Conservation (phyloP, 208 protist species). For the Strigomonas culicis region DNA sequence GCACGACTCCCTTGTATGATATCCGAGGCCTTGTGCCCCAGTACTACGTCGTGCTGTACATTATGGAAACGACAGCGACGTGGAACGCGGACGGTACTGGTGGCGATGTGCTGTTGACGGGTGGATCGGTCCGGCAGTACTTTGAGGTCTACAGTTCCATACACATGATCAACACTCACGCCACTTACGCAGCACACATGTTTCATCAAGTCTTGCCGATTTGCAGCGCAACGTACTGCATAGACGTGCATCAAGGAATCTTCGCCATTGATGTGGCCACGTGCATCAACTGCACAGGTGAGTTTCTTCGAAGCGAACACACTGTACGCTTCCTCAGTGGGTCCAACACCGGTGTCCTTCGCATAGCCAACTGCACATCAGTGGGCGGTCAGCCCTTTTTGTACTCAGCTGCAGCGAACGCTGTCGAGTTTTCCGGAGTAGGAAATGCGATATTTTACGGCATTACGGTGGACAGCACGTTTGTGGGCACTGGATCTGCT, state of each 20-base stretch:
- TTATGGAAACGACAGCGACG: constrained; percentile 4
- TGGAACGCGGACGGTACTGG: background rate
- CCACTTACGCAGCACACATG: background rate
- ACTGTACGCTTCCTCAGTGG: background rate
- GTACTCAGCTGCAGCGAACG: background rate
- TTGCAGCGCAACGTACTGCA: background rate
- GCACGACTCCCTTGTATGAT: background rate
- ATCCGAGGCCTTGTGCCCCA: background rate
- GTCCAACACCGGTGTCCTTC: background rate
- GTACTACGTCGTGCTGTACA: constrained; percentile 2
- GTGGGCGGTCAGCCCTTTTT: background rate
- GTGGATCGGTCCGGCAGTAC: background rate
- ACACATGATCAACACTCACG: background rate
- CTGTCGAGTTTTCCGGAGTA: background rate
- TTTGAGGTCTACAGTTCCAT: background rate
- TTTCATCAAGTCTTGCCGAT: background rate
- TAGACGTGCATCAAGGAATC: background rate
- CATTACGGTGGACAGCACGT: background rate
- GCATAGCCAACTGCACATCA: background rate
- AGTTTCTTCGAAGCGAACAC: background rate
- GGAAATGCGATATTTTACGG: background rate
- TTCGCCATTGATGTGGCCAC: background rate
- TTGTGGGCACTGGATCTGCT: too few species aligned
- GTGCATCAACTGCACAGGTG: background rate
- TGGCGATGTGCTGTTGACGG: background rate